phyloP scores from a whole-genome alignment of 2,329 filamentous ascomycete genomes.

The Curvularia spicifera region DNA sequence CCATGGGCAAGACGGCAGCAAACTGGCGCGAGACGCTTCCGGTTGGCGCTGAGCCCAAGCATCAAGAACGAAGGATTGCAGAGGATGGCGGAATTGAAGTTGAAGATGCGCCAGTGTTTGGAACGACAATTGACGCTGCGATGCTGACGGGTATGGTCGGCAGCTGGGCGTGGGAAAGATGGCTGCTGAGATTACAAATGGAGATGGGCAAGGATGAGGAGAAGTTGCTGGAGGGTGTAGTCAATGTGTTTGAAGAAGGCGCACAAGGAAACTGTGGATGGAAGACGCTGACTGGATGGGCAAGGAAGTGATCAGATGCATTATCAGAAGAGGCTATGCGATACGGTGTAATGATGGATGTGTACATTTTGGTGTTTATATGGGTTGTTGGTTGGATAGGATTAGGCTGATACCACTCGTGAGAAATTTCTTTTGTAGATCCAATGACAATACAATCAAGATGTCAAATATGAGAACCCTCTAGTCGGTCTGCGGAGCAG shows the following conservation, averaged over 20 bases:
- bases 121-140: conserved; percentile 69
- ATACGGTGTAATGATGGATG: conserved; percentile 10
- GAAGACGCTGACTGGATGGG: conserved; percentile 64
- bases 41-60: conserved; percentile 40
- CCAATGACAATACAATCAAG: not conserved
- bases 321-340: not conserved
- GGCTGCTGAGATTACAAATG: conserved; percentile 85
- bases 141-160: conserved; percentile 82
- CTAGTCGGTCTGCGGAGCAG: not conserved
- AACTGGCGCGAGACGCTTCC: conserved; percentile 48
- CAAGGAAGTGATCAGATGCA: conserved; percentile 42
- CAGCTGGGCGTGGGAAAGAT: conserved; percentile 93
- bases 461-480: not conserved
- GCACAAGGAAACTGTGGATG: conserved; percentile 64
- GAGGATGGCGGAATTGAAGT: conserved; percentile 43
- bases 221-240: conserved; percentile 62
- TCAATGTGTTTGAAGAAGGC: conserved; percentile 65
- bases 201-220: conserved; percentile 75
- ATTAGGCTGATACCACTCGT: not conserved
- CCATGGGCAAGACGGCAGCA: conserved; percentile 67
- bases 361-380: not conserved
- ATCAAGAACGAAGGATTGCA: conserved; percentile 48
- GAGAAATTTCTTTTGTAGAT: not conserved
- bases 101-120: conserved; percentile 37
- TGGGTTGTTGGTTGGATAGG: not conserved